phyloP scores from a whole-genome alignment of 2,329 filamentous ascomycete genomes.

The Alternaria sp. region DNA sequence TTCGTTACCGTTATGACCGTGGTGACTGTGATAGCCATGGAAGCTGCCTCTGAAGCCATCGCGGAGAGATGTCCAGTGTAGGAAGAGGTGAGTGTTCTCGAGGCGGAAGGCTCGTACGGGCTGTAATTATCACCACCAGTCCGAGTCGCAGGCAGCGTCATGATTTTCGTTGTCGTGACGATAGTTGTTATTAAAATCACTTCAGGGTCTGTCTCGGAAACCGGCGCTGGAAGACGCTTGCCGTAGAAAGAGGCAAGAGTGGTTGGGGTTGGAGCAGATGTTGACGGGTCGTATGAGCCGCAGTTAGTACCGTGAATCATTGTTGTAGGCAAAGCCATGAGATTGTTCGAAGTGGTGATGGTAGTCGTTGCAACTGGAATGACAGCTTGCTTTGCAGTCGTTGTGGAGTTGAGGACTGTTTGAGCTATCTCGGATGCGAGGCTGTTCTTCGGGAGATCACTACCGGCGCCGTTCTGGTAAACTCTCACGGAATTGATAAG shows the following conservation, averaged over 20 bases:
- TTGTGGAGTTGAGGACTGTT: background rate
- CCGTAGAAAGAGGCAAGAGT: background rate
- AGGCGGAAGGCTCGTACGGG: background rate
- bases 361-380: background rate
- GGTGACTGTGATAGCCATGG: background rate
- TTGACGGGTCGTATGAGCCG: background rate
- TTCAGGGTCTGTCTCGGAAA: background rate
- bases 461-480: constrained; percentile 2
- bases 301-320: background rate
- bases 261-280: background rate
- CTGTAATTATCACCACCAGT: background rate
- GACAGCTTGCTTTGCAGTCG: background rate
- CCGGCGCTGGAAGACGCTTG: background rate
- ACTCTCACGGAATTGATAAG: constrained; percentile 26
- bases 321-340: background rate
- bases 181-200: background rate
- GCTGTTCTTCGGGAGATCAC: background rate
- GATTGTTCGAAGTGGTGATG: background rate
- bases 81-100: too few relatives aligned
- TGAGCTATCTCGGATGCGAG: background rate
- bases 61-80: too few relatives aligned
- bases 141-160: background rate
- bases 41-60: background rate
- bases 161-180: background rate
- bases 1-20: background rate